Evolutionary conservation across 2,329 filamentous ascomycete species (phyloP), one percentile per base, ranked within the genome.

Genomic region (Ambrosiella xylebori): DNA sequence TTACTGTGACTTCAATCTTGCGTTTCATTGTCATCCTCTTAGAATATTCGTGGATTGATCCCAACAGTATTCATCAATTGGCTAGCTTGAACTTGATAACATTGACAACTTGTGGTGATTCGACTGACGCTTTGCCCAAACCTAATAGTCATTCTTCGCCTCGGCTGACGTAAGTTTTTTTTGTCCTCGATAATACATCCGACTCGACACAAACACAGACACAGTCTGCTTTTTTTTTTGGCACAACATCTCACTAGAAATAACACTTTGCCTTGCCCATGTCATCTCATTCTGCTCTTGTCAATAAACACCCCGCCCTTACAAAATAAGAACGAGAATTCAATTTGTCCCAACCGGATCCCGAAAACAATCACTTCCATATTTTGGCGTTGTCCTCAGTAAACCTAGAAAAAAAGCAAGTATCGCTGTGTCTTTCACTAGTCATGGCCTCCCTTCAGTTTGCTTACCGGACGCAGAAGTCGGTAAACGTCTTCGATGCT

Each of bases 401-500:
- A 27, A 27, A 27, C 44, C 38, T 27, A 41, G 50, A 37, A 55
- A 38, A 50, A 55, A 15, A n/a, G 49, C 36, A 17, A 49, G 9
- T 36, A 19, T 45, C 15, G 47, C 83, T 86, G 86, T 88, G 85
- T 78, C 85, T 89, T 89, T 88, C 69, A 83, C 81, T 89, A 89
- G 86, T 83, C 81, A 96, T 95, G 89, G 86, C 88, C 77, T 83
- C 87, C 68, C 85, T 91, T 75, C 91, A 96, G 82, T 86, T 96
- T 82, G 88, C 88, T 73, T 95, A 86, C 79, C 88, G 93, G 75
- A 96, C 93, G 72, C 86, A 90, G 74, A 97, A 96, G 82, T 85
- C 84, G 71, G 90, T 98, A 76, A 90, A 90, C 68, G 78, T 97
- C 72, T 82, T 95, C 73, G 87, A 97, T 76, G 88, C 89, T 67